phyloP scores from a whole-genome alignment of 768 basidiomycete species.

The Trametes elegans region DNA sequence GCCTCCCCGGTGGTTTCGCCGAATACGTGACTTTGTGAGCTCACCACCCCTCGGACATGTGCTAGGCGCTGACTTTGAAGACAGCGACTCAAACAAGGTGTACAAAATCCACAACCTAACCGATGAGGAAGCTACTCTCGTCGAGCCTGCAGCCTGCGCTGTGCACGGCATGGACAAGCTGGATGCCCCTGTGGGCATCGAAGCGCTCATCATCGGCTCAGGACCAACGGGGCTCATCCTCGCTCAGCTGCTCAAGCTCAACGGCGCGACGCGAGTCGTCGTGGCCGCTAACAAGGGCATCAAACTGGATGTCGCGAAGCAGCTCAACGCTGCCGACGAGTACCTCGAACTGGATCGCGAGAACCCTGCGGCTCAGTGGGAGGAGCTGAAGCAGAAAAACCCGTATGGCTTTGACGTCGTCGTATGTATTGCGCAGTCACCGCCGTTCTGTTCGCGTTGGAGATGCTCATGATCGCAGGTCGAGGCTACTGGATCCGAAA shows the following conservation, averaged over 20 bases:
- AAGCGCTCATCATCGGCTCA: constrained; percentile 85
- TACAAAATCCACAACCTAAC: constrained; percentile 87
- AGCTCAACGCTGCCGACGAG: constrained; percentile 77
- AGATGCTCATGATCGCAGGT: constrained; percentile 28
- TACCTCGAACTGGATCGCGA: constrained; percentile 83
- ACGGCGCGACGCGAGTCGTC: constrained; percentile 77
- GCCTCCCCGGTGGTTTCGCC: constrained; percentile 82
- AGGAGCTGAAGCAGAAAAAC: constrained; percentile 72
- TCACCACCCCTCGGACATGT: not conserved
- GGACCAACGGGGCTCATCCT: constrained; percentile 92
- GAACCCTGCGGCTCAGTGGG: constrained; percentile 77
- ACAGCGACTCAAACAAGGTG: constrained; percentile 67
- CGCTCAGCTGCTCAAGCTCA: constrained; percentile 82
- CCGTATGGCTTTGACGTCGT: constrained; percentile 92
- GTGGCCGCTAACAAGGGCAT: constrained; percentile 89
- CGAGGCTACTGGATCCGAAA: constrained; percentile 82
- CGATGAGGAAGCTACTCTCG: constrained; percentile 83
- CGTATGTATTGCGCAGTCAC: constrained; percentile 22
- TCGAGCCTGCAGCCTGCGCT: constrained; percentile 90
- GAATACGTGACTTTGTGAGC: constrained; percentile 84
- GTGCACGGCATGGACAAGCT: constrained; percentile 92
- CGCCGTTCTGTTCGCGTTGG: not conserved
- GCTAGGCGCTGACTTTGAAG: not conserved
- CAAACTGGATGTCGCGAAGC: constrained; percentile 84
- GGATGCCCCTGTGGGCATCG: constrained; percentile 75